phyloP scores from a whole-genome alignment of 192 early-diverging fungal genomes.

The Coemansia biformis region DNA sequence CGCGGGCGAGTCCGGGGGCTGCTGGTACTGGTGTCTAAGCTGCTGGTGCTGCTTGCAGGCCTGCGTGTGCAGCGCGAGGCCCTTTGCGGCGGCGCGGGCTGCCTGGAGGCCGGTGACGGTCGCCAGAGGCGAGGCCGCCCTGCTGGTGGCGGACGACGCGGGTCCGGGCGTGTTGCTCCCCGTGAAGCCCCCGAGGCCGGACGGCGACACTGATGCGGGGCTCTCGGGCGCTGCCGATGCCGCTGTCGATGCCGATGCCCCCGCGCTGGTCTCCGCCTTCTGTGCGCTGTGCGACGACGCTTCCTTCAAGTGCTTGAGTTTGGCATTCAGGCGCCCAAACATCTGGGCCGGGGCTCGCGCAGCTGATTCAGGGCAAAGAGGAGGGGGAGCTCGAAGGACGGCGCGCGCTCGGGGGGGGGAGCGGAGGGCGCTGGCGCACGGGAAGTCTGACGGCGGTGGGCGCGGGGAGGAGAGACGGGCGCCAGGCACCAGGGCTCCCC shows the following conservation, averaged over 20 bases:
- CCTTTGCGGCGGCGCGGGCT: slow-evolving; percentile 28
- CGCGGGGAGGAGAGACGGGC: too few relatives aligned
- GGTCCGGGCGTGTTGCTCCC: slow-evolving; percentile 2
- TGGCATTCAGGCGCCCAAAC: slow-evolving; percentile 53
- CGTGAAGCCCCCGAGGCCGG: slow-evolving; percentile 9
- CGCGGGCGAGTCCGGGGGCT: slow-evolving; percentile 17
- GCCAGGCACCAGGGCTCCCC: too few relatives aligned
- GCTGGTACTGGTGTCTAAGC: background rate
- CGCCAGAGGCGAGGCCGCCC: slow-evolving; percentile 29
- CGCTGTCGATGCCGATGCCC: slow-evolving; percentile 14
- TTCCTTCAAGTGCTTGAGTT: slow-evolving; percentile 49
- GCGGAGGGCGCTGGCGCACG: too few relatives aligned
- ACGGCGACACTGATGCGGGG: slow-evolving; percentile 13
- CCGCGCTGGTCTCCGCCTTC: slow-evolving; percentile 28
- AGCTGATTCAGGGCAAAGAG: too few relatives aligned
- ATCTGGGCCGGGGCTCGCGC: slow-evolving; percentile 23
- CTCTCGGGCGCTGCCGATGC: slow-evolving; percentile 8
- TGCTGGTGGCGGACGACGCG: slow-evolving; percentile 16
- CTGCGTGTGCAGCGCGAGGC: slow-evolving; percentile 19
- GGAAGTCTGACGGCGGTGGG: too few relatives aligned
- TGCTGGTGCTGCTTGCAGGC: slow-evolving; percentile 1
- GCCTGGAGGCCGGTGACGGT: slow-evolving; percentile 32
- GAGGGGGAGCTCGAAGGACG: too few relatives aligned
- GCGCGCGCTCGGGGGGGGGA: too few relatives aligned
- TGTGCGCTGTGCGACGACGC: slow-evolving; percentile 32